A percentile compares a stretch with the other conserved stretches of the same genome.
These are phyloP conservation scores for Millerozyma miso DNA, from an alignment of 805 yeast genomes.

Conservation along the genomic window DNA sequence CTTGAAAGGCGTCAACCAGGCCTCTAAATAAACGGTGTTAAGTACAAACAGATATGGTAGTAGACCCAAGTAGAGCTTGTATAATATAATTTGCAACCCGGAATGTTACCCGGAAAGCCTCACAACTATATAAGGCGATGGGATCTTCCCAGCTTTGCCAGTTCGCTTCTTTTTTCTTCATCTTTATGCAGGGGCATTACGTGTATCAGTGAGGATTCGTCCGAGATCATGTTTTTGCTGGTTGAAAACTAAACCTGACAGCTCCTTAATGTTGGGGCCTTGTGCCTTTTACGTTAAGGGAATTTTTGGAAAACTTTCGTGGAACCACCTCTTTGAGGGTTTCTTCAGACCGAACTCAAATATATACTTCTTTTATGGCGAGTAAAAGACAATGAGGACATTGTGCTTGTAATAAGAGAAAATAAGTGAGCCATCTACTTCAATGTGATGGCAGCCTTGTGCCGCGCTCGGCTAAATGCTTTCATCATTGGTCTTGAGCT, in stretches of 20 bases:
- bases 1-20: background rate
- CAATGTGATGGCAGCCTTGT: conserved; percentile 28
- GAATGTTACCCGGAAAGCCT: conserved; percentile 5
- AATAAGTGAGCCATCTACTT: background rate
- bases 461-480: conserved; percentile 44
- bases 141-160: conserved; percentile 2
- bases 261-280: conserved; percentile 49
- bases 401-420: conserved; percentile 6
- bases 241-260: conserved; percentile 99
- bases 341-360: conserved; percentile 1
- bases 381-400: conserved; percentile 19
- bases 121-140: conserved; percentile 10
- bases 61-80: no score
- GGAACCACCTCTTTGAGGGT: conserved; percentile 31
- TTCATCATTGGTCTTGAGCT: conserved; percentile 40
- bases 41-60: background rate
- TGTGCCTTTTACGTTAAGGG: conserved; percentile 57
- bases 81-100: background rate
- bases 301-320: conserved; percentile 61
- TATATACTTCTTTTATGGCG: conserved; percentile 14
- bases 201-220: conserved; percentile 99
- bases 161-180: conserved; percentile 14
- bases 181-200: conserved; percentile 99
- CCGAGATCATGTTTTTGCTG: conserved; percentile 99
- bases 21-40: no score